These are phyloP conservation scores for Cystobasidium slooffiae DNA, from an alignment of 1,284 basidiomycete species.

Conservation along the genomic window DNA sequence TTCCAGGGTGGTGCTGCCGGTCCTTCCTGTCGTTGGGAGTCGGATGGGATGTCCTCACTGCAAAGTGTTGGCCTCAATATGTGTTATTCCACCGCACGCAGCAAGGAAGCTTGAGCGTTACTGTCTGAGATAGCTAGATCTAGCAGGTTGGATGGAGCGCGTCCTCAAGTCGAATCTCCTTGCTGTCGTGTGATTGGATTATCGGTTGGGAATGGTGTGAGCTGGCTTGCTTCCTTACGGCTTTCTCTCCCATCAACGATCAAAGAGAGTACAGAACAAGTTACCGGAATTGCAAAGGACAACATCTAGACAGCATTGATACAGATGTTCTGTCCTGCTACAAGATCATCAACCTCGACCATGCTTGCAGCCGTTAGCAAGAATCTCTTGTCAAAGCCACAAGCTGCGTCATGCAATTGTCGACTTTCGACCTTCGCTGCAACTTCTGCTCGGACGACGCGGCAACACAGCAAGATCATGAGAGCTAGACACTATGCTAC, in stretches of 20 bases:
- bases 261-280: too few species aligned
- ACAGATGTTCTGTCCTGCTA: not conserved
- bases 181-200: not conserved
- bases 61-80: conserved; percentile 28
- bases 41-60: conserved; percentile 10
- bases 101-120: conserved; percentile 27
- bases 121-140: conserved; percentile 1
- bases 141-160: not conserved
- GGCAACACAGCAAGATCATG: not conserved
- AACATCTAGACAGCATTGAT: not conserved
- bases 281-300: too few species aligned
- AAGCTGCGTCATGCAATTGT: conserved; percentile 12
- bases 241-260: too few species aligned
- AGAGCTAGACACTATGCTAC: conserved; percentile 2
- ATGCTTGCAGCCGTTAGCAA: not conserved
- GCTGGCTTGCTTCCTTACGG: too few species aligned
- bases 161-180: not conserved
- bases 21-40: not conserved
- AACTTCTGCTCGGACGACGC: not conserved
- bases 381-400: not conserved
- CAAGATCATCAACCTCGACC: not conserved
- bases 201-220: too few species aligned
- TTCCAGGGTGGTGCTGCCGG: not conserved
- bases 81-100: not conserved
- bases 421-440: not conserved